phyloP scores from a whole-genome alignment of 2,329 filamentous ascomycete species.

The Exophiala sp. region DNA sequence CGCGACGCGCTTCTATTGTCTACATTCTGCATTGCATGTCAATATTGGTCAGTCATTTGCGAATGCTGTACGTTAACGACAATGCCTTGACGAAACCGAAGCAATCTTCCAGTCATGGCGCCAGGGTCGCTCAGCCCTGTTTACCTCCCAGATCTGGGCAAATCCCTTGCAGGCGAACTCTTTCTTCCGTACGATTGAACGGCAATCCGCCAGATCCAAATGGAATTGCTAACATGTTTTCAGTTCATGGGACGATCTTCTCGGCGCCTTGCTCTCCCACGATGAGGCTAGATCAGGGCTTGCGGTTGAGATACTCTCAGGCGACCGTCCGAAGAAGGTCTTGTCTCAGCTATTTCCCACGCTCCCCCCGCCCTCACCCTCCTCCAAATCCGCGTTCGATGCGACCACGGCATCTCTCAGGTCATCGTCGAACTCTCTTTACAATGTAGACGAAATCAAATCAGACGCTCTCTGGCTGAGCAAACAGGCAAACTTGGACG shows the following conservation, averaged over 20 bases:
- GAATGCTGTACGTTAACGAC: constrained; percentile 1
- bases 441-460: constrained; percentile 74
- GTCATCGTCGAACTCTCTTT: constrained; percentile 58
- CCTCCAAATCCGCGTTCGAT: constrained; percentile 66
- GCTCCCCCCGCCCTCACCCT: constrained; percentile 11
- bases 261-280: constrained; percentile 20
- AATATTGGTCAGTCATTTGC: constrained; percentile 1
- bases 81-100: constrained; percentile 16
- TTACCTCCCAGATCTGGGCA: constrained; percentile 19
- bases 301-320: constrained; percentile 15
- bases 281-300: constrained; percentile 8
- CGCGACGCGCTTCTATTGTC: not conserved
- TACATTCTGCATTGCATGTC: not conserved
- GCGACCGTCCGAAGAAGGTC: constrained; percentile 15
- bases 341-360: constrained; percentile 14
- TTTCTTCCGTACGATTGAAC: constrained; percentile 17
- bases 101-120: constrained; percentile 14
- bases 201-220: not conserved
- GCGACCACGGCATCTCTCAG: constrained; percentile 79
- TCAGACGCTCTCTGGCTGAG: constrained; percentile 81
- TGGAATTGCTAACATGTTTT: constrained; percentile 7
- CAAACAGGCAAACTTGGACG: constrained; percentile 68
- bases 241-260: constrained; percentile 26
- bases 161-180: constrained; percentile 33
- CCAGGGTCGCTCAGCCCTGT: constrained; percentile 16